These are phyloP conservation scores for Phytophthora pseudosyringae DNA, from an alignment of 352 stramenopile genomes.

Conservation along the genomic window DNA sequence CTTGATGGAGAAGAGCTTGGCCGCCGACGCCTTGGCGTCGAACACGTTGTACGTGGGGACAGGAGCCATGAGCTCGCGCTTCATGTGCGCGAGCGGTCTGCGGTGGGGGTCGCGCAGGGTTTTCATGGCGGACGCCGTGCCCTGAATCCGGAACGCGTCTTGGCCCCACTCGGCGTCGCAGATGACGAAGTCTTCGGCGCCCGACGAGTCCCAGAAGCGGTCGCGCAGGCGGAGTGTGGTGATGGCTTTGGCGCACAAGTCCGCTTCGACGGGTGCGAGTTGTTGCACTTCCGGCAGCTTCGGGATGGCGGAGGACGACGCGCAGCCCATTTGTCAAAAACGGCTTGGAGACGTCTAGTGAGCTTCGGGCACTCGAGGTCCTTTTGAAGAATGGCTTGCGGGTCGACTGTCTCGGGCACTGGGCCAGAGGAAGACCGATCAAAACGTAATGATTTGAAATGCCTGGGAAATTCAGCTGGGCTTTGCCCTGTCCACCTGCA, in stretches of 20 bases:
- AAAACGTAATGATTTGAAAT: slow-evolving; percentile 17
- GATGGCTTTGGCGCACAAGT: slow-evolving; percentile 36
- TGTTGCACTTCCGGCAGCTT: slow-evolving; percentile 29
- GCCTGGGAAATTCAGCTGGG: not conserved
- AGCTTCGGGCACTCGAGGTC: slow-evolving; percentile 13
- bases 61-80: slow-evolving; percentile 42
- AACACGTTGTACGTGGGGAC: slow-evolving; percentile 51
- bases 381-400: slow-evolving; percentile 33
- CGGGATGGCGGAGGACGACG: slow-evolving; percentile 37
- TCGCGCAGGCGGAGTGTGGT: slow-evolving; percentile 47
- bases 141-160: slow-evolving; percentile 45
- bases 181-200: slow-evolving; percentile 45
- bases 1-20: slow-evolving; percentile 48
- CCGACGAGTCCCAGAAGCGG: slow-evolving; percentile 37
- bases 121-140: slow-evolving; percentile 43
- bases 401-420: not conserved
- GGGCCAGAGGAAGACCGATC: slow-evolving; percentile 10
- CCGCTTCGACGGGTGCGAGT: slow-evolving; percentile 25
- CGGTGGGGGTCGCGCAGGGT: slow-evolving; percentile 36
- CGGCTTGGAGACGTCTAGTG: not conserved
- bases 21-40: slow-evolving; percentile 33
- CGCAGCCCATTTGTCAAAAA: slow-evolving; percentile 36
- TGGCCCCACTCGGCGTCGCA: slow-evolving; percentile 36
- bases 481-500: not conserved
- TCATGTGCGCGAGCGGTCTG: slow-evolving; percentile 46